These are phyloP conservation scores for Trichoderma sp. DNA, from an alignment of 2,329 filamentous ascomycete genomes.

Conservation along the genomic window DNA sequence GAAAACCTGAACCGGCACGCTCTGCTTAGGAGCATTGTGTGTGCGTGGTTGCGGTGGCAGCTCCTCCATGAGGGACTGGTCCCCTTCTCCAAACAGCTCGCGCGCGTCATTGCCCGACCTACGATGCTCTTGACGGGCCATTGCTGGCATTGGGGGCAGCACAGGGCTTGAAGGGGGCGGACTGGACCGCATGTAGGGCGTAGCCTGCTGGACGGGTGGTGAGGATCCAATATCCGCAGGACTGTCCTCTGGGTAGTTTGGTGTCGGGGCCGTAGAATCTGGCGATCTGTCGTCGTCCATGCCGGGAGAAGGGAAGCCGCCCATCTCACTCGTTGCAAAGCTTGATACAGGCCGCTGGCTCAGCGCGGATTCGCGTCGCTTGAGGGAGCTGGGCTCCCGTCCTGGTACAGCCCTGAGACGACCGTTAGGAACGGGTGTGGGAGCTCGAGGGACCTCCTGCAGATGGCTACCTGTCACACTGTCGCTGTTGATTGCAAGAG, in stretches of 20 bases:
- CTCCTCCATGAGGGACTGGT: constrained; percentile 45
- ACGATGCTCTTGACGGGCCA: constrained; percentile 66
- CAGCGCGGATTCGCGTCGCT: constrained; percentile 62
- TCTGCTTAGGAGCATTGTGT: constrained; percentile 41
- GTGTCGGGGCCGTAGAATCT: constrained; percentile 56
- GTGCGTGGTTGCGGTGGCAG: constrained; percentile 10
- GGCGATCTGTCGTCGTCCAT: constrained; percentile 58
- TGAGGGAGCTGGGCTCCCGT: constrained; percentile 38
- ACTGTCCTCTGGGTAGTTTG: constrained; percentile 63
- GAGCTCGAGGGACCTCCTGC: constrained; percentile 73
- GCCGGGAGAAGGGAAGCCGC: constrained; percentile 46
- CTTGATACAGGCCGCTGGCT: constrained; percentile 53
- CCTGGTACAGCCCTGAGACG: constrained; percentile 36
- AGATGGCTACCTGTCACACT: constrained; percentile 54
- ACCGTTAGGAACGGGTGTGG: constrained; percentile 70
- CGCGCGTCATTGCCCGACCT: constrained; percentile 81
- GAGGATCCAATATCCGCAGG: constrained; percentile 86
- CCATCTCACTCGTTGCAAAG: constrained; percentile 48
- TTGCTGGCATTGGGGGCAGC: constrained; percentile 62
- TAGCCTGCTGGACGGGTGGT: constrained; percentile 73
- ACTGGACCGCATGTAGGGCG: constrained; percentile 57
- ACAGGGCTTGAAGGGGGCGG: constrained; percentile 80
- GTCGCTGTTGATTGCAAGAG: constrained; percentile 59
- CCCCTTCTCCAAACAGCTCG: constrained; percentile 68
- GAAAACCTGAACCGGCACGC: constrained; percentile 50